Base-by-base conservation (phyloP, 805 yeast genomes). In the Lipomyces oligophaga region DNA sequence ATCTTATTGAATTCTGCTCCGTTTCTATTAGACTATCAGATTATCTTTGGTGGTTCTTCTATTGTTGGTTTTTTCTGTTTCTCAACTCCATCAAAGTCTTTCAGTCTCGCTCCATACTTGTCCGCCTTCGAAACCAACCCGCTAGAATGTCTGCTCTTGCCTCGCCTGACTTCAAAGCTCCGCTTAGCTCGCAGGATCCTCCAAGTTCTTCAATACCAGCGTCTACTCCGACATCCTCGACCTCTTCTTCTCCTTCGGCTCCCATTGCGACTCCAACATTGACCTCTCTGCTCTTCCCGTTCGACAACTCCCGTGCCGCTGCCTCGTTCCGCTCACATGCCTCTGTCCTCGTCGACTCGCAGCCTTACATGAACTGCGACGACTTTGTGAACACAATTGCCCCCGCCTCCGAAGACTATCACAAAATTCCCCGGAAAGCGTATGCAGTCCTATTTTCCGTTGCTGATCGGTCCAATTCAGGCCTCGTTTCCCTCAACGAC, bases 371-470 rank as follows among this genome's bases (percentile, higher is more conserved):
- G 47, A 64, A 64, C 38, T 63, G 63, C 40, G 66, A 64, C 38
- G 76, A 74, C 55, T 75, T 75, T 46, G 52, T 72, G 21, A 50
- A 63, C 31, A 70, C 77, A 20, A 59, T 75, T 34, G 73, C 73
- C 3, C 74, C 74, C 27, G 63, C 66, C 10, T 52, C 64, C 41
- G 71, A 71, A 57, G 75, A 75, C 60, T 72, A 76, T 57, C 73
- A 74, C 54, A 73, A 72, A 55, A 72, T 80, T 42, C 74, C 80
- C 13, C 68, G 77, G 10, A 73, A 79, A 54, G 74, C 83, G 3
- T 79, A 78, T 63, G 84, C 83, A 4, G 73, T 89, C 50, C 78
- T 90, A 39, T 90, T 84, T 62, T 71, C 83, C 46, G 79, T 87
- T 22, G 86, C 95, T 13, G 97, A 90, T 67, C 77, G 77, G 48